Evolutionary conservation across 2,329 filamentous ascomycete species (phyloP), one percentile per base, ranked within the genome.

Genomic region (Dactylellina leptospora): DNA sequence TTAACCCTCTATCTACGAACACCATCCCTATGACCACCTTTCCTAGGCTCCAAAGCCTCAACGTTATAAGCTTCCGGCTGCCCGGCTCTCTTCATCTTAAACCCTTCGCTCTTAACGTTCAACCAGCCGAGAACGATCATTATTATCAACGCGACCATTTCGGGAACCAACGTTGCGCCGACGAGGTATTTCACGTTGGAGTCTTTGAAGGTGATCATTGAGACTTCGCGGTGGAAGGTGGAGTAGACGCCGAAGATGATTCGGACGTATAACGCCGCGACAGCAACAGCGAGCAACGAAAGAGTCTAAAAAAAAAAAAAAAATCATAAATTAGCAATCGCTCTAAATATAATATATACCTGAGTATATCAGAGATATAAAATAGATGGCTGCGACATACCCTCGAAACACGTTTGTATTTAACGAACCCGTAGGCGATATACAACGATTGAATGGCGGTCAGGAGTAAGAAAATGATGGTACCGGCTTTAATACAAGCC

Each of bases 201-300:
- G 0, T 3, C 22, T 1, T 20, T 61, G 20, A 68, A 66, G 0
- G 4, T 55, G 28, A 68, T 55, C 20, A 55, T 55, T 9, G 60
- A 68, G 25, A 66, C 56, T 2, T 22, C 18, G 30, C 61, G 60
- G 69, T 73, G 42, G 61, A 73, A 73, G 40, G 61, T 73, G 1
- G 60, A 51, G 55, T 68, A 66, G 13, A 66, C 60, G 10, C 48
- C 48, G 28, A 68, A 73, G 47, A 73, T 68, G n/a, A 73, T 73
- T n/a, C 69, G 69, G 55, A 56, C 48, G 55, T 61, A 54, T 23
- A 73, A 33, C 2, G 55, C 40, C 0, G 58, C 23, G 3, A 68
- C 16, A 13, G 18, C n/a, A 20, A 68, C 18, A 9, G 40, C 11
- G 16, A 73, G 55, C 10, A 73, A 13, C 0, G 42, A 25, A 16